Evolutionary conservation across 345 rosid species (phyloP), one percentile per base, ranked within the genome.

Genomic region (Firmiana major): DNA sequence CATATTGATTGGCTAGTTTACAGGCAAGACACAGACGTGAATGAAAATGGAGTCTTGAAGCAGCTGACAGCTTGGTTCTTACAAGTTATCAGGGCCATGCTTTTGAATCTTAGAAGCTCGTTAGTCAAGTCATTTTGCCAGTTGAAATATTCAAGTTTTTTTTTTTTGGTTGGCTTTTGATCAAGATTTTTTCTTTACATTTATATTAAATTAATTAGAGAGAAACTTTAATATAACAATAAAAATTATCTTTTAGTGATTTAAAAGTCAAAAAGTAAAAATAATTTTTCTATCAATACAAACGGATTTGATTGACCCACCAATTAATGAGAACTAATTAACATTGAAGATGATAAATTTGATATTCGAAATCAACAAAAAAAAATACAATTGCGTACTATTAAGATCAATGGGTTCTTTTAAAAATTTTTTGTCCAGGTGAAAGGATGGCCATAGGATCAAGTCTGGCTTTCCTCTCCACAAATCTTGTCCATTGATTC

Each of bases 381-480:
- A 43, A 45, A 62, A 62, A 8, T 24, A 62, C 22, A 45, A 62
- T 26, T 74, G 13, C 15, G 54, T 10, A 7, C 40, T 28, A 46
- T 74, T 10, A 75, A 45, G 82, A 72, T 53, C 80, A 84, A 51
- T 62, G 63, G 34, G 68, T 77, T 80, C 97, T 87, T 24, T 74
- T 74, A 83, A 96, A 93, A 67, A 96, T 88, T 79, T 86, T 96
- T 83, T 96, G 97, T 10, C 99, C 99, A 0, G 99, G 99, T 0
- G 99, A 89, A 73, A 96, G 98, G 72, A 96, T 79, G 22, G 91
- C 92, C 94, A 84, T 86, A 5, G 94, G 97, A 86, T 96, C 98
- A 77, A 89, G 93, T 75, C 75, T 63, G n/a, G 42, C 53, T 85
- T 96, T 96, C 85, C 87, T 85, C 73, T 90, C 89, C 26, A 80